Evolutionary conservation across 306 rosid species (phyloP), one percentile per base, ranked within the genome.

Genomic region (Sophora flavescens): DNA sequence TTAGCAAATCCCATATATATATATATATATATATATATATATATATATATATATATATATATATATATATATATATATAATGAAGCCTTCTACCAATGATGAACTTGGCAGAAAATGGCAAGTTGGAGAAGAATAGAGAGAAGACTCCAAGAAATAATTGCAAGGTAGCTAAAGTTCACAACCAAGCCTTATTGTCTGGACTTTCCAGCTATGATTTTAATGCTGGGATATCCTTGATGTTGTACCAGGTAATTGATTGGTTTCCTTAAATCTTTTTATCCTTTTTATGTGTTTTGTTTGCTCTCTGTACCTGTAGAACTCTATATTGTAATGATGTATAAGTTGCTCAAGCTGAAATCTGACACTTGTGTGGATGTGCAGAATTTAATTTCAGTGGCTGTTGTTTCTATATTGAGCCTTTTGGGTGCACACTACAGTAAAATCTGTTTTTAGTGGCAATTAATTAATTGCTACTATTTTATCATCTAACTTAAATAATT

Each of bases 201-300:
- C 80, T 92, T 86, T 95, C 99, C 63, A 89, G 91, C 72, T 95
- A 92, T 84, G 81, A 82, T 79, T 95, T 95, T 79, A 89, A 89
- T 80, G 99, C 99, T 17, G 99, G 97, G 73, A 91, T 95, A 75
- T 89, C 91, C 30, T 80, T 95, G 85, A 95, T 95, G 99, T 56
- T 95, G 68, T 95, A 92, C 85, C 99, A 92, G 99, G 99, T 95
- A 75, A 22, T n/a, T n/a, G n/a, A 83, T 70, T 59, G 53, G 79
- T 72, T 63, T 54, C 6, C 61, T 81, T 51, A 5, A 76, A 13
- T 44, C 36, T 36, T 26, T 10, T 7, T 1, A 59, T 8, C 6
- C 32, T 14, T 78, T 78, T 57, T 22, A 36, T 60, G 17, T 59
- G 4, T 57, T 10, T 52, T 14, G 10, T 10, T 52, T 14, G 10